Evolutionary conservation across 331 rosid species (phyloP), one percentile per base, ranked within the genome.

Genomic region (Rosa hybrid): DNA sequence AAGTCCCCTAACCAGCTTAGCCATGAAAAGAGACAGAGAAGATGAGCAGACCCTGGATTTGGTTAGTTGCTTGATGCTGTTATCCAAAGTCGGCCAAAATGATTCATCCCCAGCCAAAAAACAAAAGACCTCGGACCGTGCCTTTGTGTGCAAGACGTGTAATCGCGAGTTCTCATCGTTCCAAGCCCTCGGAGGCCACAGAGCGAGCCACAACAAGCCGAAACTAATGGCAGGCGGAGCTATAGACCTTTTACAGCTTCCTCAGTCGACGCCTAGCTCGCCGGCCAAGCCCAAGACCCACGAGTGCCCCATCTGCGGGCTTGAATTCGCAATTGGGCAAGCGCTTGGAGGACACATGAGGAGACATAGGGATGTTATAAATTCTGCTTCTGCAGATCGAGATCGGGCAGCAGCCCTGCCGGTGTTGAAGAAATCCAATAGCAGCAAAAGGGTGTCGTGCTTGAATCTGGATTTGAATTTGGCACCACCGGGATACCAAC

Each of bases 291-390:
- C 83, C 9, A 94, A 87, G 84, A 80, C 81, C 65, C 95, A 94
- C 73, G 84, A 82, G 34, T 94, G 97, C 44, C 80, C 91, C 0
- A 65, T 94, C 16, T 94, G 98, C 78, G 98, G 97, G 11, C 48
- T 84, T 41, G 89, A 90, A 72, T 94, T 94, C 41, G 74, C 85
- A 1, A 44, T 85, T 6, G 98, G 98, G 12, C 98, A 94, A 50
- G 98, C 98, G 3, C 89, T 94, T 1, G 98, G 98, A 8, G 98
- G 98, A 0, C 98, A 94, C 83, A 92, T 94, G 98, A 87, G 98
- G 51, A 89, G 92, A 39, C 98, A 94, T 71, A 86, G 96, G 72
- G 81, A 62, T 1, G 68, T 11, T 1, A 18, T 71, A 12, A 42
- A 38, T n/a, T 68, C 23, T 18, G 12, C 46, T 17, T 67, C 2